Evolutionary conservation across 805 yeast species (phyloP), one percentile per base, ranked within the genome.

Genomic region (Candida jianshihensis): DNA sequence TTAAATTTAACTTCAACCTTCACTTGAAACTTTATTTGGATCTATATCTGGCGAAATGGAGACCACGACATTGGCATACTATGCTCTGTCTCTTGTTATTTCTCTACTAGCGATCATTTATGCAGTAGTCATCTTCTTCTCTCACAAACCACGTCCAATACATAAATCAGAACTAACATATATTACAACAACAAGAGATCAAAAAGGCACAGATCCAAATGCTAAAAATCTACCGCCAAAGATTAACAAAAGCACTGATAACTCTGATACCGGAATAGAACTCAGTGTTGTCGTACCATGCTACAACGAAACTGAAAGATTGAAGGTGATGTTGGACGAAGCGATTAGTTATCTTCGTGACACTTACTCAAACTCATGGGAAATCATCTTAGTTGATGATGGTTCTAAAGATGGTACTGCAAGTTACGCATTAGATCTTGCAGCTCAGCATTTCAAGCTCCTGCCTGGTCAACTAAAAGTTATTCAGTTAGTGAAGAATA

Each of bases 281-380:
- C 49, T 90, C 30, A 76, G 92, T 19, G 80, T 92, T 19, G 88
- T 92, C 6, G 75, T 92, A 6, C 98, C 98, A n/a, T 87, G 96
- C 56, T 92, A 73, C 53, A 92, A 92, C 54, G 98, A 92, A 59
- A 78, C 81, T 1, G 57, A 64, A 12, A 70, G 98, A 36, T 70
- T 92, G 41, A 71, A 73, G 22, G 55, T 61, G 27, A 85, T 86
- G 92, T 61, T 86, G 27, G 75, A 72, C 35, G 96, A 86, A 38
- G 67, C 85, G 1, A 66, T 84, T 22, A 70, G 56, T 4, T 75
- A 70, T 45, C 62, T 90, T 41, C 53, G 66, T 26, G 21, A 38
- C 5, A 47, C 61, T 6, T 61, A 64, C 42, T 44, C 54, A 2
- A 51, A 58, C 31, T 48, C 64, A 40, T 87, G 75, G 70, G 98